A percentile compares a stretch with the other conserved stretches of the same genome.
phyloP scores from a whole-genome alignment of 305 asterid genomes.

The Fraxinus floribunda region DNA sequence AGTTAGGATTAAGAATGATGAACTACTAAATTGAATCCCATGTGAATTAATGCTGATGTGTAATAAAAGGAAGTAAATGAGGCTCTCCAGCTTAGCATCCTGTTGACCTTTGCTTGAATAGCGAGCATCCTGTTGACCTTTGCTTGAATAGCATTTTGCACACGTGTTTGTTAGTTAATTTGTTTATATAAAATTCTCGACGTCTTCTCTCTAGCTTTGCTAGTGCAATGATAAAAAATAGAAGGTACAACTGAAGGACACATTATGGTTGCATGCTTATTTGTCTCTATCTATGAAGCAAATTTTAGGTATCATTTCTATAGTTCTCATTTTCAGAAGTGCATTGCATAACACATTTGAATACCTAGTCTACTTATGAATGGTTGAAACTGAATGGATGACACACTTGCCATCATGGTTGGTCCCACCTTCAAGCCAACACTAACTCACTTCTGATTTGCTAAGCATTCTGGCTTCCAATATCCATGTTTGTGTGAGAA shows the following conservation, averaged over 20 bases:
- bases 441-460: background rate
- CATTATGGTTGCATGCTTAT: background rate
- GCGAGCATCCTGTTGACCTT: background rate
- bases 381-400: conserved; percentile 1
- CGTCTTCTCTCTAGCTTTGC: background rate
- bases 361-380: background rate
- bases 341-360: background rate
- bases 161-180: background rate
- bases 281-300: background rate
- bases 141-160: background rate
- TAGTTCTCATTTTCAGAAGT: background rate
- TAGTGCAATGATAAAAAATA: background rate
- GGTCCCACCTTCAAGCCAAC: background rate
- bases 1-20: background rate
- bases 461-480: background rate
- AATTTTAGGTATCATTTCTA: background rate
- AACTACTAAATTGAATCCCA: background rate
- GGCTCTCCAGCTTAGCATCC: background rate
- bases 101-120: background rate
- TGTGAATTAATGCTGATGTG: background rate
- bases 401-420: background rate
- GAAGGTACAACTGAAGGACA: background rate
- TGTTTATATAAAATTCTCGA: background rate
- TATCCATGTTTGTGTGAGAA: background rate
- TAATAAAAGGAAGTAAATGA: background rate